Base-by-base conservation (phyloP, 2,329 filamentous ascomycete species). In the Colletotrichum ledebouriae region DNA sequence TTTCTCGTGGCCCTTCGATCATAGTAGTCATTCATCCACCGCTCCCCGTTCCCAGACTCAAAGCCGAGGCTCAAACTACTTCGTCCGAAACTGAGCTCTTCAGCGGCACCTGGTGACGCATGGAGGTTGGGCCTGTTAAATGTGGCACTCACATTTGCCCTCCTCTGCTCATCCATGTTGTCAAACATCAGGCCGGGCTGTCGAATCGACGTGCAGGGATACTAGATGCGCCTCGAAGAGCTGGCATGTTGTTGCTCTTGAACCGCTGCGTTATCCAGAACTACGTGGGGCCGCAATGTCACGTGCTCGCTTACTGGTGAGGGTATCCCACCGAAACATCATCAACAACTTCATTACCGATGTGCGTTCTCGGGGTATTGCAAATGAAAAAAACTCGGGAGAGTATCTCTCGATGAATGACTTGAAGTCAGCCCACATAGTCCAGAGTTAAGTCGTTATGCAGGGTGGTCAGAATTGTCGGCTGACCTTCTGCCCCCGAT, bases 221-320 rank as follows among this genome's bases (percentile, higher is more conserved):
- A 33, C 12, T n/a, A 50, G 49, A 13, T 20, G 20, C 15, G 37
- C 47, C 29, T 46, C 17, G 33, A 4, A 34, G 6, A 29, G 29
- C 29, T 41, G 37, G 9, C 34, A 17, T 59, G 62, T 47, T 66
- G 55, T 22, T 50, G 39, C 17, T 63, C 29, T 17, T 17, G 61
- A 59, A 49, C 56, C 49, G 29, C 50, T 61, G 15, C 58, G 6
- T 17, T 15, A 12, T 12, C 12, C 34, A 67, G 34, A 29, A 6
- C 29, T 12, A 20, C 50, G 66, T 65, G 62, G 61, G 34, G 44
- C 49, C 33, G 33, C 9, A 15, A 20, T 15, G 42, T 69, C 66
- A 69, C 66, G 66, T 69, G 66, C 44, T 69, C 66, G 66, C 66
- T 69, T 69, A 34, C 65, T 61, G 65, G 65, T 68, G 60, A 41